phyloP scores from a whole-genome alignment of 2,329 filamentous ascomycete genomes.

The Arthrobotrys sphaeroides region DNA sequence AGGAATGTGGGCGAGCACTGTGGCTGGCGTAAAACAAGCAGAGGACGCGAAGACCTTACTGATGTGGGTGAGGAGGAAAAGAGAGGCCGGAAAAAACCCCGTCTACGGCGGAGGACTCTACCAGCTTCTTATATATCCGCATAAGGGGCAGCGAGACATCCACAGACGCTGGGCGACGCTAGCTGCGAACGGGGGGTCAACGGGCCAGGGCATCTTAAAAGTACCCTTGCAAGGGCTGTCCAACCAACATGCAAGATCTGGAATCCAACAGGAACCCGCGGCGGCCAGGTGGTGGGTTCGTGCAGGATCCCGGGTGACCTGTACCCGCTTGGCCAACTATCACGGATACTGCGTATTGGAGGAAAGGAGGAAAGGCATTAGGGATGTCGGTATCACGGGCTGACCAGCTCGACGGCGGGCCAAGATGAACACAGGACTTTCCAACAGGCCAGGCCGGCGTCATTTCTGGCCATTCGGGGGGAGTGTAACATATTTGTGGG shows the following conservation, averaged over 20 bases:
- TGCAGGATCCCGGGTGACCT: neutral
- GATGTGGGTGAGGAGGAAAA: constrained; percentile 46
- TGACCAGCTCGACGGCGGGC: constrained; percentile 4
- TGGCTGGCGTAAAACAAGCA: constrained; percentile 10
- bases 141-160: constrained; percentile 3
- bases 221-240: constrained; percentile 8
- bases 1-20: constrained; percentile 46
- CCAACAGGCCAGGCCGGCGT: constrained; percentile 24
- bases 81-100: neutral
- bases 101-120: constrained; percentile 9
- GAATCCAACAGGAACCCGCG: neutral
- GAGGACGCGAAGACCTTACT: constrained; percentile 40
- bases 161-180: neutral
- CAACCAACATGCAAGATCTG: neutral
- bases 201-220: constrained; percentile 1
- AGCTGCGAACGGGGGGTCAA: neutral
- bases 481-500: constrained; percentile 25
- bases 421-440: constrained; percentile 37
- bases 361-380: neutral
- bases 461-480: neutral
- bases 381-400: neutral
- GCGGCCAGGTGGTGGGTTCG: neutral
- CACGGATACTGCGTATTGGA: neutral
- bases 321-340: too few relatives aligned
- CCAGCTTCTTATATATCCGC: constrained; percentile 44